Evolutionary conservation across 2,329 filamentous ascomycete species (phyloP).

Genomic region (Massarina eburnea): DNA sequence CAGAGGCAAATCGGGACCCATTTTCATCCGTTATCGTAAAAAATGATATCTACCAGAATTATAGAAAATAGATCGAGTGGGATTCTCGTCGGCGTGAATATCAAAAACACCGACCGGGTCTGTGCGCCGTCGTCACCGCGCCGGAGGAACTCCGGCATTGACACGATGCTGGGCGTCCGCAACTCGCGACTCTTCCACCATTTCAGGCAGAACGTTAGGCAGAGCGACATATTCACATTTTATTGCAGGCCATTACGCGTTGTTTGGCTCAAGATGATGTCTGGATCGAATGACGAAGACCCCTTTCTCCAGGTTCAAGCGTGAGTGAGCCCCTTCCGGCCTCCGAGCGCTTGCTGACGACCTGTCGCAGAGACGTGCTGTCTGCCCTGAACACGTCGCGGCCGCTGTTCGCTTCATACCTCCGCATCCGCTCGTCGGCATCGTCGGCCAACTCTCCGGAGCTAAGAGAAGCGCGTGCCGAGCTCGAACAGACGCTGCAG

Average conservation of each 20-base stretch:
- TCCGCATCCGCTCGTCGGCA: slow-evolving; percentile 88
- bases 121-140: not conserved
- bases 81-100: not conserved
- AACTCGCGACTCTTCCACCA: slow-evolving; percentile 1
- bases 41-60: too few relatives aligned
- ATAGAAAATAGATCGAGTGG: not conserved
- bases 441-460: slow-evolving; percentile 66
- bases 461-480: slow-evolving; percentile 64
- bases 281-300: slow-evolving; percentile 45
- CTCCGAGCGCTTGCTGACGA: slow-evolving; percentile 23
- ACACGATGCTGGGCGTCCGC: not conserved
- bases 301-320: slow-evolving; percentile 55
- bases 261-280: slow-evolving; percentile 36
- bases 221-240: slow-evolving; percentile 5
- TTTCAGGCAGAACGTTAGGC: slow-evolving; percentile 10
- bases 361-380: slow-evolving; percentile 75
- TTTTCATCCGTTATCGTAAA: slow-evolving; percentile 25
- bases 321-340: slow-evolving; percentile 25
- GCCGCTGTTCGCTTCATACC: slow-evolving; percentile 88
- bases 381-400: slow-evolving; percentile 77
- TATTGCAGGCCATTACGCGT: slow-evolving; percentile 8
- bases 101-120: not conserved
- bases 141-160: slow-evolving; percentile 5
- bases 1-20: slow-evolving; percentile 57
- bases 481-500: slow-evolving; percentile 77